These are phyloP conservation scores for Hypoxylon sp. DNA, from an alignment of 2,329 filamentous ascomycete genomes.

Conservation along the genomic window DNA sequence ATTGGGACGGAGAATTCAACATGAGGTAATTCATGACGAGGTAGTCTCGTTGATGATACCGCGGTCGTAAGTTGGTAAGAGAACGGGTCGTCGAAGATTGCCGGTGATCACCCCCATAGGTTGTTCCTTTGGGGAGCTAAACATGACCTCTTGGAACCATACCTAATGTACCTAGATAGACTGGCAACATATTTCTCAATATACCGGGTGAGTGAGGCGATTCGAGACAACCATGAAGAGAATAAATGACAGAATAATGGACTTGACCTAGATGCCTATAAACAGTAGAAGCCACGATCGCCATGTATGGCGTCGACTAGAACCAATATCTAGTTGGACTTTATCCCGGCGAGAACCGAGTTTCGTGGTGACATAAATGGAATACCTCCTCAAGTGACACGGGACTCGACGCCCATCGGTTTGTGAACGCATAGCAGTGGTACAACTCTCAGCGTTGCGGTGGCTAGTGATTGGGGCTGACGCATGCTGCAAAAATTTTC, in stretches of 20 bases:
- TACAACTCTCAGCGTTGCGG: not conserved
- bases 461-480: constrained; percentile 17
- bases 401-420: not conserved
- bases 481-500: not conserved
- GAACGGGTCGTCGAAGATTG: not conserved
- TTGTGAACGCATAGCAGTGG: not conserved
- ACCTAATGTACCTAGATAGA: not conserved
- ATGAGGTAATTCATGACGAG: not conserved
- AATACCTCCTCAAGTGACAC: not conserved
- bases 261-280: not conserved
- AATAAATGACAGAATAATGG: not conserved
- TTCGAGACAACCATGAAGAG: not conserved
- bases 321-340: not conserved
- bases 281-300: not conserved
- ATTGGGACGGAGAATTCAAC: not conserved
- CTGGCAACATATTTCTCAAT: not conserved
- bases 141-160: not conserved
- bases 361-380: not conserved
- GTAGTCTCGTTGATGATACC: not conserved
- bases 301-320: not conserved
- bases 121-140: not conserved
- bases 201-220: not conserved
- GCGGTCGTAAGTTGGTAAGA: not conserved
- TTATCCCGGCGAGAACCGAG: not conserved
- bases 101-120: not conserved